Percentiles rank a stretch among this genome's conserved stretches.
phyloP scores from a whole-genome alignment of 2,329 filamentous ascomycete genomes.

The Alternaria incomplexa region DNA sequence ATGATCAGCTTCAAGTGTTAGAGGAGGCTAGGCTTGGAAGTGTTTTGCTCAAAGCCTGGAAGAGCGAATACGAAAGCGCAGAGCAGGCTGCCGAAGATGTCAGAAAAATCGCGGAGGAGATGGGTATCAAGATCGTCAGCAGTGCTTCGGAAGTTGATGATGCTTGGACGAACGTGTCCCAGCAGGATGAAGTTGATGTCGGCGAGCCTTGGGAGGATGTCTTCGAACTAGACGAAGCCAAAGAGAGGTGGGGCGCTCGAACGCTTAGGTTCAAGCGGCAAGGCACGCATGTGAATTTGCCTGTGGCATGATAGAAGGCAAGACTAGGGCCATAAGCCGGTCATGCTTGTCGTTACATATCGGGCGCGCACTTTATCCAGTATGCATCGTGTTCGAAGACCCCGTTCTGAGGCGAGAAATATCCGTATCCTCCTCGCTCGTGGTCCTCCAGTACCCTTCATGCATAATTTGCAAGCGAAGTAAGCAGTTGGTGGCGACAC shows the following conservation, averaged over 20 bases:
- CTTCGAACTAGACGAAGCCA: conserved; percentile 3
- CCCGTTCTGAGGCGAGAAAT: no score
- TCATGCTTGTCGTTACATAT: neutral
- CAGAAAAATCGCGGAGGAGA: neutral
- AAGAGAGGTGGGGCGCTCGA: neutral
- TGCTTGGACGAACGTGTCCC: neutral
- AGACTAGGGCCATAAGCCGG: neutral
- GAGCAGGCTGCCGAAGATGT: conserved; percentile 4
- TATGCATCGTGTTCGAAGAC: neutral
- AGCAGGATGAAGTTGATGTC: conserved; percentile 4
- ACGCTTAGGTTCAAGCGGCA: conserved; percentile 2
- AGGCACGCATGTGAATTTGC: neutral
- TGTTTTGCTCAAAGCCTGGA: conserved; percentile 12
- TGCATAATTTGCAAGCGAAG: neutral
- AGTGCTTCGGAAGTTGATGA: neutral
- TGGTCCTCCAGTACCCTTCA: neutral
- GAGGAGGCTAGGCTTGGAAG: conserved; percentile 11
- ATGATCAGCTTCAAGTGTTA: neutral
- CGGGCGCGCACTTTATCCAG: neutral
- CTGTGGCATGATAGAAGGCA: neutral
- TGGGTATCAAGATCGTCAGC: conserved; percentile 5
- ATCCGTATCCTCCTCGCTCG: neutral
- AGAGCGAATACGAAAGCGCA: conserved; percentile 5
- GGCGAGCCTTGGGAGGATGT: conserved; percentile 9
- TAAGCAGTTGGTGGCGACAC: neutral